A percentile compares a stretch with the other conserved stretches of the same genome.
Evolutionary conservation across 1,284 basidiomycete genomes (phyloP).

Genomic region (Earliella scabrosa): DNA sequence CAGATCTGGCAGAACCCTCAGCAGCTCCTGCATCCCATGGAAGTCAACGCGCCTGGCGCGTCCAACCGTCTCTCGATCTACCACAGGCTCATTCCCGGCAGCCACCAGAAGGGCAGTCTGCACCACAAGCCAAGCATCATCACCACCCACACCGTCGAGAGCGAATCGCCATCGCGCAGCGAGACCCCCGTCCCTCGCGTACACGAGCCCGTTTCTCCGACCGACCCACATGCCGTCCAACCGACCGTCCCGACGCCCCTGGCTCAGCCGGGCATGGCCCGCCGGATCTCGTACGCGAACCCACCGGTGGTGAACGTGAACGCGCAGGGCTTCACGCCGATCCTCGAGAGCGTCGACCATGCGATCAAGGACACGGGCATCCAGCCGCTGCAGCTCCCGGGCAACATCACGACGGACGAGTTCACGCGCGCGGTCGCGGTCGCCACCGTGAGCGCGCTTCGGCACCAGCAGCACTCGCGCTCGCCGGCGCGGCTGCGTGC

Average conservation of each 20-base stretch:
- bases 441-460: conserved; percentile 84
- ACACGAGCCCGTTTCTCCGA: conserved; percentile 17
- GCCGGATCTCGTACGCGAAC: conserved; percentile 60
- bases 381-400: conserved; percentile 61
- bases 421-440: conserved; percentile 91
- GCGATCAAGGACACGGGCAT: conserved; percentile 69
- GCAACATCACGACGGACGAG: conserved; percentile 80
- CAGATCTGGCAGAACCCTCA: conserved; percentile 99
- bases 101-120: conserved; percentile 27
- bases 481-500: conserved; percentile 48
- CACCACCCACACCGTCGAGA: conserved; percentile 34
- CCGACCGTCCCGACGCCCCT: conserved; percentile 17
- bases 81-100: conserved; percentile 62
- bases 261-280: conserved; percentile 26
- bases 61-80: conserved; percentile 73
- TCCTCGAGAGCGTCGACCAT: conserved; percentile 79
- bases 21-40: conserved; percentile 74
- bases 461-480: conserved; percentile 69
- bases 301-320: conserved; percentile 39
- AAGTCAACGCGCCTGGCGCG: conserved; percentile 53
- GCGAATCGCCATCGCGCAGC: conserved; percentile 40
- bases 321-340: conserved; percentile 64
- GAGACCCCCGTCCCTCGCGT: conserved; percentile 45
- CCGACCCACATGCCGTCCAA: conserved; percentile 22
- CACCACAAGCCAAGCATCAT: conserved; percentile 51